Base-by-base conservation (phyloP, 2,329 filamentous ascomycete species). In the Elsinoe perseae region DNA sequence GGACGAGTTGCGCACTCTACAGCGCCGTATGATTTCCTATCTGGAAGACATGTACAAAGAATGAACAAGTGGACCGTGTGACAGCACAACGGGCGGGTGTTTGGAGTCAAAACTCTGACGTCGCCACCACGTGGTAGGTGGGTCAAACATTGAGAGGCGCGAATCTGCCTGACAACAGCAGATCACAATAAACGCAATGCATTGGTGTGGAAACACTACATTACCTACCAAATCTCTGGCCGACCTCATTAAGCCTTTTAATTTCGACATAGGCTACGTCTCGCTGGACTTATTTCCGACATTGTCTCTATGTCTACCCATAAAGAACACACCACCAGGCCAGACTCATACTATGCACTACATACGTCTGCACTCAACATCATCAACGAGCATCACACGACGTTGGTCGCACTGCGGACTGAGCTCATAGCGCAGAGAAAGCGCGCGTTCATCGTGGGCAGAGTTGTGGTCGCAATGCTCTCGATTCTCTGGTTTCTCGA, bases 11-110 rank as follows among this genome's bases (percentile, higher is more conserved):
- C 27, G 67, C 40, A 61, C 59, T 14, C 59, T 73, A 57, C 64
- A 66, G 56, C 61, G 64, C 40, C 66, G 62, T 56, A 72, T 73
- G 68, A 61, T 72, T 4, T 59, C 59, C 14, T 67, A 72, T 54
- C 60, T 73, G 25, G 70, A 73, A 58, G 68, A 68, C 50, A 62
- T 73, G 64, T 73, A 72, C 57, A 66, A 67, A 48, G 66, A 69
- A 36, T 72, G 40, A 44, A 6, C 4, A 18, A 10, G 21, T 3
- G 38, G 16, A 42, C 6, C 38, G 16, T 14, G n/a, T n/a, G 40
- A 23, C 16, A 25, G n/a, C 20, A 44, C 40, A 3, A 25, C 23
- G 5, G n/a, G 8, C 18, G 25, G 4, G 8, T 23, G 8, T 10
- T 12, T 44, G 20, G 9, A 10, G 9, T 44, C 20, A 12, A 12